phyloP scores from a whole-genome alignment of 129 eudicot species.

The Flaveria ramosissima region DNA sequence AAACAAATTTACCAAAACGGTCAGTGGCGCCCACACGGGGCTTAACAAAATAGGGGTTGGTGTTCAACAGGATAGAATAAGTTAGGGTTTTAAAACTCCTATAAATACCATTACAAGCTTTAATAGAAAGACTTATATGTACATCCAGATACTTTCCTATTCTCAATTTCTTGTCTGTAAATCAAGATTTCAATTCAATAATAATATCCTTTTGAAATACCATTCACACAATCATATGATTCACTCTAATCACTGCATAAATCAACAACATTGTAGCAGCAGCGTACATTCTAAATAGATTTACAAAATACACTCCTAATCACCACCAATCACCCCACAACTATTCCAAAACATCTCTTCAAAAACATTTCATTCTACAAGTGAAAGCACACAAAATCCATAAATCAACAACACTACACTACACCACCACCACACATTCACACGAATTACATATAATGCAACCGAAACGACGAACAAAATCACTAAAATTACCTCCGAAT shows the following conservation, averaged over 20 bases:
- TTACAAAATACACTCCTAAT: too few relatives aligned
- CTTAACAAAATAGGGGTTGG: background rate
- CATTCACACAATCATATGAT: background rate
- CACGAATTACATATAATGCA: background rate
- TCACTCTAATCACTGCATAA: constrained; percentile 10
- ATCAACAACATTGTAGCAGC: constrained; percentile 7
- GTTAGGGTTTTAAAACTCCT: background rate
- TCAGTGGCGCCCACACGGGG: background rate
- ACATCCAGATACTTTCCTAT: background rate
- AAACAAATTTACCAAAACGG: background rate
- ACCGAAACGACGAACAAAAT: constrained; percentile 1
- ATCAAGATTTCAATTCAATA: background rate
- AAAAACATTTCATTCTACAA: background rate
- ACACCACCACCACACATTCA: background rate
- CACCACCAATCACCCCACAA: constrained; percentile 17
- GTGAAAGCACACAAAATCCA: background rate
- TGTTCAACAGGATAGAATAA: background rate
- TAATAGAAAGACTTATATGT: background rate
- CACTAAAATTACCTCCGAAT: constrained; percentile 16
- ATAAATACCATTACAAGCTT: background rate
- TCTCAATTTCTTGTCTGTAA: background rate
- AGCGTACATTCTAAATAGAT: too few relatives aligned
- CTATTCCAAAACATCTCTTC: background rate
- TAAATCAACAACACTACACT: constrained; percentile 15
- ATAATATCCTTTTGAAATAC: background rate